phyloP scores from a whole-genome alignment of 164 flowering plant genomes.

The Tinospora cordifolia region DNA sequence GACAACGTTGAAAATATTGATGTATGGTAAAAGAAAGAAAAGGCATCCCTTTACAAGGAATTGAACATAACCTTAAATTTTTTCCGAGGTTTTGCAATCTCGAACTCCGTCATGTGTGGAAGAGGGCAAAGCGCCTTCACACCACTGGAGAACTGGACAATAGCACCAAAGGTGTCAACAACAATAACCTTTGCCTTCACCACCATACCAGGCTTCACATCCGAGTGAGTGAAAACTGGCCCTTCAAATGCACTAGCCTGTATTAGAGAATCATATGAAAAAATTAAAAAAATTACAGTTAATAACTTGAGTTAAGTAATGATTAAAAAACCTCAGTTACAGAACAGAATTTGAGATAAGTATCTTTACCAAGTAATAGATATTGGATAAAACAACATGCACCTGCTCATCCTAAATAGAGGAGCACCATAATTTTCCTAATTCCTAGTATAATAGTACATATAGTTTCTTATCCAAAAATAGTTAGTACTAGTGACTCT shows the following conservation, averaged over 20 bases:
- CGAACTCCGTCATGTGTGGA: conserved; percentile 93
- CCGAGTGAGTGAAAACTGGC: conserved; percentile 74
- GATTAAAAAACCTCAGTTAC: neutral
- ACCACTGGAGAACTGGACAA: conserved; percentile 80
- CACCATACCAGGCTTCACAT: conserved; percentile 94
- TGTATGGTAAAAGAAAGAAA: neutral
- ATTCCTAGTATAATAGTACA: too few species aligned
- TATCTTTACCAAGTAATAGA: neutral
- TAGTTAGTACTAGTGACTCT: too few species aligned
- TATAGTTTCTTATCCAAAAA: too few species aligned
- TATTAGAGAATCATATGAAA: neutral
- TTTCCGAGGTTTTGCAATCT: conserved; percentile 67
- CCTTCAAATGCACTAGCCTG: conserved; percentile 92
- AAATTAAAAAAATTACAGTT: neutral
- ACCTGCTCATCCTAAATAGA: too few species aligned
- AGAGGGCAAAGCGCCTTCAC: conserved; percentile 96
- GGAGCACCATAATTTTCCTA: too few species aligned
- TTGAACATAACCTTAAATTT: conserved; percentile 65
- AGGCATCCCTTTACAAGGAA: neutral
- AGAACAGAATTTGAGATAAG: neutral
- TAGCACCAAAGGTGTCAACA: conserved; percentile 72
- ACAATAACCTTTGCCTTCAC: conserved; percentile 69
- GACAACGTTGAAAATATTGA: neutral
- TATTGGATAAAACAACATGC: too few species aligned
- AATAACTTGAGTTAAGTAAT: neutral